Conservation (phyloP, 1,284 basidiomycete species). For the Lignosus rhinocerotis region DNA sequence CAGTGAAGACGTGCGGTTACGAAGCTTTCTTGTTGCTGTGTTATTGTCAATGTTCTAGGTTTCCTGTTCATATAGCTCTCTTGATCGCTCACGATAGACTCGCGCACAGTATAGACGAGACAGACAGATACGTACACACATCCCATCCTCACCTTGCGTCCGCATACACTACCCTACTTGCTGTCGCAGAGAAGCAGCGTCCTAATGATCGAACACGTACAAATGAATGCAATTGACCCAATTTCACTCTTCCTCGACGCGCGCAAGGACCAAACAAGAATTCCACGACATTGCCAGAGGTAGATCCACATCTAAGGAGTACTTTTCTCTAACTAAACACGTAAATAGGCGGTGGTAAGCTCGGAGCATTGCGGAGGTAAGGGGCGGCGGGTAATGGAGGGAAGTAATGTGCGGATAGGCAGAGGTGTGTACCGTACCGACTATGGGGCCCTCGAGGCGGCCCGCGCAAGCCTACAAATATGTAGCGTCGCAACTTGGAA, state of each 20-base stretch:
- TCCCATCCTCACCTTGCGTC: neutral
- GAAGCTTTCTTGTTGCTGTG: slow-evolving; percentile 3
- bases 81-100: slow-evolving; percentile 7
- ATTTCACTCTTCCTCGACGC: too few species aligned
- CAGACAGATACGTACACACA: neutral
- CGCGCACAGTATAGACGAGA: neutral
- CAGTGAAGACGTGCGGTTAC: neutral
- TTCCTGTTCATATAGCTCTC: neutral
- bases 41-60: slow-evolving; percentile 7
- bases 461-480: slow-evolving; percentile 8
- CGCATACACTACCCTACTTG: too few species aligned
- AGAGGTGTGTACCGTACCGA: neutral
- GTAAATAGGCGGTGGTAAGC: neutral
- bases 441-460: slow-evolving; percentile 2
- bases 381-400: neutral
- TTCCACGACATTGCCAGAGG: neutral
- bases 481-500: neutral
- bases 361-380: neutral
- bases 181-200: too few species aligned
- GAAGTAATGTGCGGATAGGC: neutral
- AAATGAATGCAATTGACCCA: too few species aligned
- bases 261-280: neutral
- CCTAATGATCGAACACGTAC: too few species aligned
- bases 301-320: neutral
- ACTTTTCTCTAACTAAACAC: slow-evolving; percentile 14